phyloP scores from a whole-genome alignment of 805 yeast genomes.

The Candida golubevii region DNA sequence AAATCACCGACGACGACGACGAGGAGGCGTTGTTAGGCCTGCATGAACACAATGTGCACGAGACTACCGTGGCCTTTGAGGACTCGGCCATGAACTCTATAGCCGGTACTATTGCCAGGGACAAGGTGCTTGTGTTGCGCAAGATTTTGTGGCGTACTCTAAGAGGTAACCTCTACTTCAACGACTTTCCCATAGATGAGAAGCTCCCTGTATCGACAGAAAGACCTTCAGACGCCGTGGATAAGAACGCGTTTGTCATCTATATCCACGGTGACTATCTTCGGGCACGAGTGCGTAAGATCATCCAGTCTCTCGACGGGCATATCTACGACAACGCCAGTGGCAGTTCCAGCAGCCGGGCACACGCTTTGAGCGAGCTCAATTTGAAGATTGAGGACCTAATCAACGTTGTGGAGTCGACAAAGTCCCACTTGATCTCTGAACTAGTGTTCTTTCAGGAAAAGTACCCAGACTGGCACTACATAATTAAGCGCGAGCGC shows the following conservation, averaged over 20 bases:
- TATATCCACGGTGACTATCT: constrained; percentile 40
- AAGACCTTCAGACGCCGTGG: constrained; percentile 20
- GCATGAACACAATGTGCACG: constrained; percentile 20
- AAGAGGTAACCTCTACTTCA: constrained; percentile 39
- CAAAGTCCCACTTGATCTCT: constrained; percentile 33
- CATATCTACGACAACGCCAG: constrained; percentile 32
- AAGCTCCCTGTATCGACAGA: constrained; percentile 12
- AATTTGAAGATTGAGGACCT: constrained; percentile 32
- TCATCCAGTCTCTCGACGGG: constrained; percentile 38
- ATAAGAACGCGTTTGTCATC: constrained; percentile 35
- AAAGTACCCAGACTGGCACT: constrained; percentile 28
- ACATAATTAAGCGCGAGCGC: constrained; percentile 48
- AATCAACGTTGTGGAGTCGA: constrained; percentile 28
- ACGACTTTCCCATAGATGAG: constrained; percentile 32
- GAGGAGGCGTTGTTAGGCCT: constrained; percentile 26
- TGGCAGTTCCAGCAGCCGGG: constrained; percentile 26
- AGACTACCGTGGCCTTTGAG: constrained; percentile 17
- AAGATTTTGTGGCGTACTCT: constrained; percentile 41
- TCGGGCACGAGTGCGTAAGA: constrained; percentile 30
- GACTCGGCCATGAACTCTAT: constrained; percentile 28
- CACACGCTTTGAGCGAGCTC: constrained; percentile 26
- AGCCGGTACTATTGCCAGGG: constrained; percentile 33
- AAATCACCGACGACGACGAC: constrained; percentile 22
- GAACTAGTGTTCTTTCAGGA: constrained; percentile 37
- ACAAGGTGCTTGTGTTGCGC: constrained; percentile 34